A percentile compares a stretch with the other conserved stretches of the same genome.
Conservation (phyloP, 495 filamentous ascomycete genomes). For the Cryomyces antarcticus region DNA sequence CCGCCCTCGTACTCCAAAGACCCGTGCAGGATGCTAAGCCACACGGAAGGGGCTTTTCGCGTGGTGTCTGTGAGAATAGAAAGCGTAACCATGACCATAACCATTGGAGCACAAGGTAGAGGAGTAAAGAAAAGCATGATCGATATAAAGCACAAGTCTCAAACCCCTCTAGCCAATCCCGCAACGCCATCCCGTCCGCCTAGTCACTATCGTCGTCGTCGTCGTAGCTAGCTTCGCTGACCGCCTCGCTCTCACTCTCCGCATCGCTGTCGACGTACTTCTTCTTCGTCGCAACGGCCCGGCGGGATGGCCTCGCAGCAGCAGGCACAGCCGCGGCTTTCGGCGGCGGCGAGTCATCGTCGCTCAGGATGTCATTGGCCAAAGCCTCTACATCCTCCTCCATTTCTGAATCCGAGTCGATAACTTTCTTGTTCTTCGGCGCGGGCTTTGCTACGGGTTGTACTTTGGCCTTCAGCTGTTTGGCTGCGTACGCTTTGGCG, state of each 20-base stretch:
- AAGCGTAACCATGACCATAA: no score
- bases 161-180: no score
- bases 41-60: no score
- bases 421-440: constrained; percentile 21
- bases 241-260: constrained; percentile 24
- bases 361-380: constrained; percentile 36
- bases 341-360: constrained; percentile 19
- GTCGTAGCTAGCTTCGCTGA: constrained; percentile 12
- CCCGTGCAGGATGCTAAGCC: no score
- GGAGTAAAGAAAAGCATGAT: no score
- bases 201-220: constrained; percentile 6
- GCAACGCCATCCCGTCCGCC: background rate
- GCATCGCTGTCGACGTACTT: constrained; percentile 38
- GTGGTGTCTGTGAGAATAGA: no score
- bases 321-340: constrained; percentile 15
- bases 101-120: no score
- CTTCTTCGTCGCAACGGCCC: constrained; percentile 28
- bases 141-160: no score
- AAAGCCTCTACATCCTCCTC: constrained; percentile 23
- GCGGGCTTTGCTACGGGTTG: constrained; percentile 2
- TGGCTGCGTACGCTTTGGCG: constrained; percentile 65
- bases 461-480: constrained; percentile 37
- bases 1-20: no score
- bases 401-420: constrained; percentile 5
- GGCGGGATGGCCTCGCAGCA: constrained; percentile 28